These are phyloP conservation scores for Podospora fimiseda DNA, from an alignment of 495 filamentous ascomycete species.

Conservation along the genomic window DNA sequence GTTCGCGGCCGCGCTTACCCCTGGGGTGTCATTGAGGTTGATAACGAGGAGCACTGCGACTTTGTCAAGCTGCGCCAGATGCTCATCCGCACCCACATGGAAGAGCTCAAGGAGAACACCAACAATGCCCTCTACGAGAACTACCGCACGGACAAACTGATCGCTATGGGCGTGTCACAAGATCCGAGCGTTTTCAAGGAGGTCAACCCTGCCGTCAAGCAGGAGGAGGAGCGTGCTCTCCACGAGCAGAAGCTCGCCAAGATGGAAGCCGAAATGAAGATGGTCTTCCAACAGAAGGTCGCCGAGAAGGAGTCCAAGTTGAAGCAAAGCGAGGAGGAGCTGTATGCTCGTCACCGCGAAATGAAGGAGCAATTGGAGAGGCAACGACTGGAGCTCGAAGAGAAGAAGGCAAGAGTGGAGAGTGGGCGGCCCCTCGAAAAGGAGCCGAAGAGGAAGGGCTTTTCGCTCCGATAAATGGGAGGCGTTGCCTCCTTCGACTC, in stretches of 20 bases:
- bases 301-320: conserved; percentile 99
- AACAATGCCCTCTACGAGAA: conserved; percentile 99
- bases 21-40: conserved; percentile 98
- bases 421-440: conserved; percentile 92
- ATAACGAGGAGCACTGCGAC: conserved; percentile 99
- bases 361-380: conserved; percentile 99
- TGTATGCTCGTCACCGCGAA: conserved; percentile 94
- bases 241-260: conserved; percentile 99
- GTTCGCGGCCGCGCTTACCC: conserved; percentile 95
- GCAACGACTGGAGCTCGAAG: conserved; percentile 88
- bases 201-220: conserved; percentile 99
- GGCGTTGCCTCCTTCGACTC: conserved; percentile 13
- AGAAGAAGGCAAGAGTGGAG: conserved; percentile 93
- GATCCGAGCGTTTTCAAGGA: conserved; percentile 99
- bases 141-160: conserved; percentile 98
- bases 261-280: conserved; percentile 99
- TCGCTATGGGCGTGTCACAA: conserved; percentile 94
- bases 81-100: conserved; percentile 99
- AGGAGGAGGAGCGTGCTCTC: conserved; percentile 93
- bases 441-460: conserved; percentile 94
- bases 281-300: conserved; percentile 99
- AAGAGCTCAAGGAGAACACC: conserved; percentile 99
- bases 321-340: conserved; percentile 97
- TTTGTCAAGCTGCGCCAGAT: conserved; percentile 99
- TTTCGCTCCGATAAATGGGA: conserved; percentile 79